Evolutionary conservation across 1,139 yeast species (phyloP).

Genomic region (Candida glucosophila): DNA sequence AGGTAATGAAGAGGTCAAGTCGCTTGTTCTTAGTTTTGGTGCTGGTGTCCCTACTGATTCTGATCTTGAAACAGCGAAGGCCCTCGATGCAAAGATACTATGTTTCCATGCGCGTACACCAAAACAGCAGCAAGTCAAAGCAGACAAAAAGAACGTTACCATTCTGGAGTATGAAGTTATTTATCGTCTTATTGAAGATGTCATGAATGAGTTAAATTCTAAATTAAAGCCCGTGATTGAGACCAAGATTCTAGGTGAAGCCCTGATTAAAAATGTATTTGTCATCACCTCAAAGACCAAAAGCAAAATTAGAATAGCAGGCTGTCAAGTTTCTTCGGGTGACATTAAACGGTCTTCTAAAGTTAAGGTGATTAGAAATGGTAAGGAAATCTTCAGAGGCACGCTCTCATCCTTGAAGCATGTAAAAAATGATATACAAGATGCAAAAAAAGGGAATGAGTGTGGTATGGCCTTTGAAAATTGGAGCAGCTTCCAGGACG

Average conservation of each 20-base stretch:
- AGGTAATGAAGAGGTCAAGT: conserved; percentile 78
- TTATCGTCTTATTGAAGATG: conserved; percentile 81
- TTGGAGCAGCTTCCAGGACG: conserved; percentile 66
- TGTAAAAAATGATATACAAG: conserved; percentile 70
- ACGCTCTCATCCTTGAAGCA: conserved; percentile 68
- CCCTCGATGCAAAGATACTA: conserved; percentile 64
- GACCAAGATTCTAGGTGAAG: conserved; percentile 59
- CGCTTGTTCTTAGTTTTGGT: conserved; percentile 59
- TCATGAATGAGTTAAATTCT: conserved; percentile 54
- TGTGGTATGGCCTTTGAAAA: conserved; percentile 76
- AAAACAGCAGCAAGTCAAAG: conserved; percentile 53
- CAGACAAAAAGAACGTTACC: conserved; percentile 50
- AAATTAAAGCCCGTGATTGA: conserved; percentile 63
- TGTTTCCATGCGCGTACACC: conserved; percentile 74
- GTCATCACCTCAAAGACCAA: conserved; percentile 47
- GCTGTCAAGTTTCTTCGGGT: conserved; percentile 79
- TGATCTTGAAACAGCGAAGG: conserved; percentile 74
- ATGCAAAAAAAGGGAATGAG: conserved; percentile 78
- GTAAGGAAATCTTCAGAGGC: conserved; percentile 55
- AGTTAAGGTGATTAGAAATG: conserved; percentile 57
- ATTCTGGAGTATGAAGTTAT: conserved; percentile 70
- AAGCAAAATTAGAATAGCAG: conserved; percentile 62
- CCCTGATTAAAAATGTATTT: conserved; percentile 65
- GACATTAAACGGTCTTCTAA: conserved; percentile 47
- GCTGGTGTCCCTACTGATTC: conserved; percentile 84